Conservation (phyloP, 768 basidiomycete species). For the Agrocybe praecox region DNA sequence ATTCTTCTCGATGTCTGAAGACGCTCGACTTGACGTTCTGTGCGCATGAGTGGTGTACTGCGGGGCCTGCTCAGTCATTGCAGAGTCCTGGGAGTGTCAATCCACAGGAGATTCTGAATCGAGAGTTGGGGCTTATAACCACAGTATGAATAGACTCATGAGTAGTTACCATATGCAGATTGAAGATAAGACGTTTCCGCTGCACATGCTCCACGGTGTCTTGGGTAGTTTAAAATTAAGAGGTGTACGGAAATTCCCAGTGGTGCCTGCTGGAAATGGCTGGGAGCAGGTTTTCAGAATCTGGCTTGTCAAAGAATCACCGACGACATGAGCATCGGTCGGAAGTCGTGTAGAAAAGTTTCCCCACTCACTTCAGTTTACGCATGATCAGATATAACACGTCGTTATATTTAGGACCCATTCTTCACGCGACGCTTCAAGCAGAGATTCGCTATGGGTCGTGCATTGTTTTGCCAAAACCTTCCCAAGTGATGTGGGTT, state of each 20-base stretch:
- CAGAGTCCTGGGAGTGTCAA: constrained; percentile 12
- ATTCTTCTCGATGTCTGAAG: constrained; percentile 27
- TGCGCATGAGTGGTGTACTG: constrained; percentile 24
- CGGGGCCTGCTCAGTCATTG: constrained; percentile 26
- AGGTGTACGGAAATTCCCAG: not conserved
- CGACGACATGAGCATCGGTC: not conserved
- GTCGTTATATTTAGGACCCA: not conserved
- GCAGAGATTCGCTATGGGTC: not conserved
- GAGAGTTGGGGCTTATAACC: constrained; percentile 19
- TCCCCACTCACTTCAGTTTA: not conserved
- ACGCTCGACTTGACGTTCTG: constrained; percentile 11
- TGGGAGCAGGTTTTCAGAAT: not conserved
- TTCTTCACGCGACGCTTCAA: not conserved
- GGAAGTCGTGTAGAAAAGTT: not conserved
- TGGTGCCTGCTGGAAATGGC: not conserved
- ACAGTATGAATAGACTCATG: constrained; percentile 12
- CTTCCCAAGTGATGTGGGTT: not conserved
- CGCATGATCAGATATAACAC: not conserved
- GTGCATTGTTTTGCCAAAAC: not conserved
- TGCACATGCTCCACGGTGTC: constrained; percentile 22
- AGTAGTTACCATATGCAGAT: constrained; percentile 8
- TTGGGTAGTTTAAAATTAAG: constrained; percentile 7
- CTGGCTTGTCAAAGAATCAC: not conserved
- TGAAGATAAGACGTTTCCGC: constrained; percentile 16
- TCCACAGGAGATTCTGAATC: constrained; percentile 6